These are phyloP conservation scores for Xanthoceras sorbifolium DNA, from an alignment of 345 rosid genomes.

Conservation along the genomic window DNA sequence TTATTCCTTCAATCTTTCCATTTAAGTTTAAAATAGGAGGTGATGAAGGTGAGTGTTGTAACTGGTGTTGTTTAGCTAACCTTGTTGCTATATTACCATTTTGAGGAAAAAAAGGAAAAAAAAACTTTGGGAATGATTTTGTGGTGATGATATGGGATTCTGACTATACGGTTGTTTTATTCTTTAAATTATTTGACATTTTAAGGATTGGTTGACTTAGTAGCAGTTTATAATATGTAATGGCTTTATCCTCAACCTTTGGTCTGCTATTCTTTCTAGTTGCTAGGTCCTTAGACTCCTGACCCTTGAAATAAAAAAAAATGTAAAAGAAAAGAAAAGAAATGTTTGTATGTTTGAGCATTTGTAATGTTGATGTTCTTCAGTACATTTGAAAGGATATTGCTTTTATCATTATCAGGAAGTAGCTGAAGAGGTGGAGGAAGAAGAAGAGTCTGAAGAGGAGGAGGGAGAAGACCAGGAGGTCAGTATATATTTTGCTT, in stretches of 20 bases:
- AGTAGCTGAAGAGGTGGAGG: slow-evolving; percentile 42
- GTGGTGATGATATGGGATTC: neutral
- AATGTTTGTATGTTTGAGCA: neutral
- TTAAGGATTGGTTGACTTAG: neutral
- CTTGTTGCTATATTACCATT: neutral
- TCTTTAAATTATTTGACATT: neutral
- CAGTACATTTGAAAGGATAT: neutral
- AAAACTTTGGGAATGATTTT: neutral
- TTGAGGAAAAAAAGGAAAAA: neutral
- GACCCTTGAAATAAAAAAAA: neutral
- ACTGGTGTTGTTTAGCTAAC: neutral
- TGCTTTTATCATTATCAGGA: slow-evolving; percentile 30
- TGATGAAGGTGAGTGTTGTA: neutral
- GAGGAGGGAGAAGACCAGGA: slow-evolving; percentile 51
- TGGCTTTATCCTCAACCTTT: neutral
- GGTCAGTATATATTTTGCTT: slow-evolving; percentile 31
- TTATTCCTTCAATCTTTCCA: neutral
- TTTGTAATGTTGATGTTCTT: neutral
- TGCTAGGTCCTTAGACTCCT: neutral
- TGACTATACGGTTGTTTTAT: neutral
- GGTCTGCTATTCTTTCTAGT: neutral
- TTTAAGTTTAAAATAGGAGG: neutral
- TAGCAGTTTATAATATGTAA: neutral
- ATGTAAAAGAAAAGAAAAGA: neutral
- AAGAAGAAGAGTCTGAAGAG: slow-evolving; percentile 42